A percentile compares a stretch with the other conserved stretches of the same genome.
These are phyloP conservation scores for Globisporangium uncinulatum DNA, from an alignment of 352 stramenopile species.

Conservation along the genomic window DNA sequence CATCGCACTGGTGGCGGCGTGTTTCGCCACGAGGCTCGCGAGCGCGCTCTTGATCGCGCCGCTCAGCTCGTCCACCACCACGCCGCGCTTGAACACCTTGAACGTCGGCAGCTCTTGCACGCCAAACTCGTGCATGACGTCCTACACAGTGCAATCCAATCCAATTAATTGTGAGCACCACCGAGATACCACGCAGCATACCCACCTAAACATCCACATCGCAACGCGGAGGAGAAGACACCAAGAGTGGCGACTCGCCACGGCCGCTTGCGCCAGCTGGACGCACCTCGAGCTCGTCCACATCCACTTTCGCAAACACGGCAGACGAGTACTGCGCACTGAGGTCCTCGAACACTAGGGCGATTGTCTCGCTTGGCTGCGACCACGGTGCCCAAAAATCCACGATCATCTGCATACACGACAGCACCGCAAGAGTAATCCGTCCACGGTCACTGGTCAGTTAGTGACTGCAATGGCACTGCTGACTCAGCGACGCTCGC, in stretches of 20 bases:
- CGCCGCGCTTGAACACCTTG: slow-evolving; percentile 88
- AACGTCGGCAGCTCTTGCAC: slow-evolving; percentile 91
- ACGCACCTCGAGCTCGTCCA: slow-evolving; percentile 59
- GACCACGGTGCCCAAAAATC: slow-evolving; percentile 86
- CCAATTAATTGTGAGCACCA: neutral
- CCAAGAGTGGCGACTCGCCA: neutral
- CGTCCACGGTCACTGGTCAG: neutral
- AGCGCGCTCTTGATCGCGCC: slow-evolving; percentile 67
- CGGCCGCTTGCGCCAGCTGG: neutral
- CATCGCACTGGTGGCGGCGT: slow-evolving; percentile 10
- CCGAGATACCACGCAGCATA: neutral
- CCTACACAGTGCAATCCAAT: slow-evolving; percentile 13
- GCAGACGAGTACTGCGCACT: slow-evolving; percentile 37
- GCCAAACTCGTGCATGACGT: slow-evolving; percentile 53
- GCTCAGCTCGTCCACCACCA: slow-evolving; percentile 84
- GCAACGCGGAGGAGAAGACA: no score
- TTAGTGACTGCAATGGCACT: neutral
- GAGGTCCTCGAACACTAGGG: slow-evolving; percentile 72
- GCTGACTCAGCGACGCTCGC: neutral
- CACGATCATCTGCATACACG: slow-evolving; percentile 53
- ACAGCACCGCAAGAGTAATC: slow-evolving; percentile 9
- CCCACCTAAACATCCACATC: neutral
- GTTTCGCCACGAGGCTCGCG: slow-evolving; percentile 47
- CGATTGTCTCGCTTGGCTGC: slow-evolving; percentile 74
- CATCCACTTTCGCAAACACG: slow-evolving; percentile 76